Evolutionary conservation across 73 alveolate species (phyloP).

Genomic region (Paramecium sonneborni): DNA sequence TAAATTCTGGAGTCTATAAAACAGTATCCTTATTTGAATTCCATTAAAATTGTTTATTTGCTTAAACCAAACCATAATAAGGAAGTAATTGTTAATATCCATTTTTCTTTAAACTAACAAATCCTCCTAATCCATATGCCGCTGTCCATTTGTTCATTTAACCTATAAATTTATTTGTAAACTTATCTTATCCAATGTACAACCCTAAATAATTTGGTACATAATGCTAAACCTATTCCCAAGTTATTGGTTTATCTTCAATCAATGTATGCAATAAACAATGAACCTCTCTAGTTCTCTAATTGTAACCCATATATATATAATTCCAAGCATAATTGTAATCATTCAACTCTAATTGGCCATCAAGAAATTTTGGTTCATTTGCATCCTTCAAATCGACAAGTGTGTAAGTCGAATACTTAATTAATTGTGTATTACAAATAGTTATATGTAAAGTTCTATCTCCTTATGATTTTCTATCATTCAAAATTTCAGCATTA

Average conservation of each 20-base stretch:
- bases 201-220: slow-evolving; percentile 35
- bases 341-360: neutral
- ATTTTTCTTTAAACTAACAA: neutral
- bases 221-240: neutral
- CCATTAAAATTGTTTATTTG: slow-evolving; percentile 7
- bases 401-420: neutral
- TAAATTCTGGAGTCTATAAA: neutral
- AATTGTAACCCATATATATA: slow-evolving; percentile 42
- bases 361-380: slow-evolving; percentile 22
- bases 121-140: slow-evolving; percentile 3
- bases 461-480: slow-evolving; percentile 44
- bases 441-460: neutral
- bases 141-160: slow-evolving; percentile 28
- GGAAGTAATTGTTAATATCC: neutral
- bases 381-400: neutral
- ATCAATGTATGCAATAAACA: neutral
- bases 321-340: slow-evolving; percentile 22
- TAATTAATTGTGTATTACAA: neutral
- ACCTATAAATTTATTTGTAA: neutral
- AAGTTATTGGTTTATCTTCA: neutral
- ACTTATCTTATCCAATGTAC: slow-evolving; percentile 6
- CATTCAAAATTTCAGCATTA: neutral
- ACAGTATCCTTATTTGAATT: slow-evolving; percentile 13
- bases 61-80: neutral
- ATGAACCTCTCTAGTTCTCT: slow-evolving; percentile 23